A percentile compares a stretch with the other conserved stretches of the same genome.
Conservation (phyloP, 2,329 filamentous ascomycete genomes). For the Cordyceps cateniannulata region DNA sequence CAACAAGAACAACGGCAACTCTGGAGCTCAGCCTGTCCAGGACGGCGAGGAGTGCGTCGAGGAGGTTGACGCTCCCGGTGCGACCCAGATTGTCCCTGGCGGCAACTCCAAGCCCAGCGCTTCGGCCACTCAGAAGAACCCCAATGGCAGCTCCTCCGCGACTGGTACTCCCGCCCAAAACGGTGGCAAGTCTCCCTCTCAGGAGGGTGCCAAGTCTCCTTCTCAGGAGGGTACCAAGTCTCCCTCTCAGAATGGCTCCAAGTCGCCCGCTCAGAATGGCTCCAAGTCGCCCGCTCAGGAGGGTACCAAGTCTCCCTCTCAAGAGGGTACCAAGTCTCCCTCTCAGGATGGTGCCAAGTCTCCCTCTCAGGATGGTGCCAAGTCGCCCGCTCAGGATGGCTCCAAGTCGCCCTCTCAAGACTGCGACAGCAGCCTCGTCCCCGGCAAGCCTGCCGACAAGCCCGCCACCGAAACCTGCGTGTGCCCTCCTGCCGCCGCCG, state of each 20-base stretch:
- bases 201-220: background rate
- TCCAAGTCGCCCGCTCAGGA: background rate
- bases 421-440: background rate
- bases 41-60: background rate
- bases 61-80: background rate
- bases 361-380: background rate
- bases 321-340: background rate
- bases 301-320: background rate
- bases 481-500: background rate
- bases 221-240: background rate
- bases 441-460: background rate
- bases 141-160: too few species aligned
- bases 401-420: background rate
- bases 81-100: background rate
- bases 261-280: too few species aligned
- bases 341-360: background rate
- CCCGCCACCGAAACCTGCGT: background rate
- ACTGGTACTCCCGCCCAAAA: background rate
- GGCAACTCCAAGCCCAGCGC: background rate
- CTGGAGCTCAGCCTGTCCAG: background rate
- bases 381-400: background rate
- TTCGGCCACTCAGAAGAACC: rapidly evolving
- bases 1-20: background rate
- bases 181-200: background rate
- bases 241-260: background rate